Conservation (phyloP, 129 eudicot species). For the Erigeron canadensis region DNA sequence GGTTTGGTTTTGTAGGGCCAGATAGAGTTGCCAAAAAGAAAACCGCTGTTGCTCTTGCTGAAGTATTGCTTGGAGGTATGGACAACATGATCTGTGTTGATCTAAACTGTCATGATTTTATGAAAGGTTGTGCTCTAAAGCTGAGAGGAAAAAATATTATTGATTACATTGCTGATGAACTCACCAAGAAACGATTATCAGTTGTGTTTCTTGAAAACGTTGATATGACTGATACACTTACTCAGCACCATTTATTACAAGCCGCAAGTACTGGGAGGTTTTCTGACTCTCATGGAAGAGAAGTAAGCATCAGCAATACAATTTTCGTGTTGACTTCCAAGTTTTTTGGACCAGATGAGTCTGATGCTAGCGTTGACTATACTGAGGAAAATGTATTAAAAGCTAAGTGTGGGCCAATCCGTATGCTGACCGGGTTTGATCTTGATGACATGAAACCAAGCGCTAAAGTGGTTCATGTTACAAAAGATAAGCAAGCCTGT, state of each 20-base stretch:
- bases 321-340: conserved; percentile 57
- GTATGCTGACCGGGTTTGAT: conserved; percentile 51
- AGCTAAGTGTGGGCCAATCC: conserved; percentile 45
- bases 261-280: conserved; percentile 66
- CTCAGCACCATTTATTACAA: conserved; percentile 55
- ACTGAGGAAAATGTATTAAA: conserved; percentile 54
- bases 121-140: conserved; percentile 36
- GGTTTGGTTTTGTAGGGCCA: conserved; percentile 71
- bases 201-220: conserved; percentile 72
- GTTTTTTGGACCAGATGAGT: conserved; percentile 10
- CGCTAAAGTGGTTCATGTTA: conserved; percentile 20
- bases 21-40: conserved; percentile 64
- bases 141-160: conserved; percentile 61
- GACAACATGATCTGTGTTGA: conserved; percentile 60
- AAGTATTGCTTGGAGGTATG: conserved; percentile 55
- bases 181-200: conserved; percentile 60
- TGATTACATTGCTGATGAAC: conserved; percentile 70
- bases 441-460: conserved; percentile 42
- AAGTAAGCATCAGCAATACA: conserved; percentile 57
- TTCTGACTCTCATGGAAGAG: conserved; percentile 73
- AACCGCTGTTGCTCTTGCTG: conserved; percentile 62
- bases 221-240: conserved; percentile 56
- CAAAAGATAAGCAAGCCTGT: conserved; percentile 17
- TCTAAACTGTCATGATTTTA: conserved; percentile 42
- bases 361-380: conserved; percentile 26